A percentile compares a stretch with the other conserved stretches of the same genome.
phyloP scores from a whole-genome alignment of 345 rosid genomes.

The Arabidopsis arenosa region DNA sequence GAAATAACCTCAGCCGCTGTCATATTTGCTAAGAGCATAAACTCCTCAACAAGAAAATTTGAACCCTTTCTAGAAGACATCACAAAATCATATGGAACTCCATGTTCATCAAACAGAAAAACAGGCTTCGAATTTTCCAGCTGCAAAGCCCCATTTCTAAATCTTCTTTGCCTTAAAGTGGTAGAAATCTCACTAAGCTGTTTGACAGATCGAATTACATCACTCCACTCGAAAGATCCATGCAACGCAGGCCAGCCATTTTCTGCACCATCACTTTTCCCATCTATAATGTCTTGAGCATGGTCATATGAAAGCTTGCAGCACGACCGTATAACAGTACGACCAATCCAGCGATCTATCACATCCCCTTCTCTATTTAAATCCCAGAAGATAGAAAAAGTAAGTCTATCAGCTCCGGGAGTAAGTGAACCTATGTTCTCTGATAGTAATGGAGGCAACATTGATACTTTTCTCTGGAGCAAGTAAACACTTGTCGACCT shows the following conservation, averaged over 20 bases:
- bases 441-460: constrained; percentile 82
- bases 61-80: constrained; percentile 55
- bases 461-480: constrained; percentile 64
- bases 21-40: constrained; percentile 89
- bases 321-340: constrained; percentile 73
- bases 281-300: constrained; percentile 72
- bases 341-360: constrained; percentile 81
- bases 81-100: constrained; percentile 70
- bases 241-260: constrained; percentile 58
- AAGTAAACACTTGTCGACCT: constrained; percentile 87
- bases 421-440: constrained; percentile 76
- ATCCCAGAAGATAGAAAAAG: constrained; percentile 88
- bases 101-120: constrained; percentile 69
- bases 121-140: constrained; percentile 65
- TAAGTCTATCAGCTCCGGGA: constrained; percentile 84
- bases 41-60: constrained; percentile 83
- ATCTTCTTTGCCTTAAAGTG: constrained; percentile 61
- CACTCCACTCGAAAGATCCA: constrained; percentile 71
- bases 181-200: constrained; percentile 67
- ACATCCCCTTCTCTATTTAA: constrained; percentile 61
- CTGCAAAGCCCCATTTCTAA: constrained; percentile 72
- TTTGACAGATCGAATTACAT: constrained; percentile 61
- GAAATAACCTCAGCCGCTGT: constrained; percentile 90
- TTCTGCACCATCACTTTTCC: constrained; percentile 41
- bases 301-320: constrained; percentile 90